These are phyloP conservation scores for Pseudomonodictys pantanalensis DNA, from an alignment of 495 filamentous ascomycete species.

Conservation along the genomic window DNA sequence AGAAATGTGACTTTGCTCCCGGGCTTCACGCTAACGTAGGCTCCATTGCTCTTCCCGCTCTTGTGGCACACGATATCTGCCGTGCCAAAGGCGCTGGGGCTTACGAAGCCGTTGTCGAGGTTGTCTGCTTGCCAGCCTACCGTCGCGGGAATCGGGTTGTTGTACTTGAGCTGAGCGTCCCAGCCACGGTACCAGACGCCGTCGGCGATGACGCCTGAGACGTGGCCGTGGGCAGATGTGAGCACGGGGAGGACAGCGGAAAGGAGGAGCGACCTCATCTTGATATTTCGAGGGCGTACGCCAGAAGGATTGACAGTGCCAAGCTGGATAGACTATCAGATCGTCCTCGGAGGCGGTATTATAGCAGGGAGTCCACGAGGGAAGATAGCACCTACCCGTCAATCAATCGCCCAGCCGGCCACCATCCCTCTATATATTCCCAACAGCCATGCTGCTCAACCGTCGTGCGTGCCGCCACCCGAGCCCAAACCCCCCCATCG, in stretches of 20 bases:
- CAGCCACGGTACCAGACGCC: conserved; percentile 47
- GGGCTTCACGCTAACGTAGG: conserved; percentile 46
- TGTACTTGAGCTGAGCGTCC: conserved; percentile 45
- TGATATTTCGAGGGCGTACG: neutral
- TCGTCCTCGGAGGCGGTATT: too few species aligned
- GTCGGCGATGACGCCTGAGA: conserved; percentile 28
- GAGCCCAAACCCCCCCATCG: too few species aligned
- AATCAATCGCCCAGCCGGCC: too few species aligned
- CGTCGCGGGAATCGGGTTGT: conserved; percentile 42
- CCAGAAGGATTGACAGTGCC: too few species aligned
- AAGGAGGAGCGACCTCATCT: conserved; percentile 1
- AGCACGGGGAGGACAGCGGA: neutral
- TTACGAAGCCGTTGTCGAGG: conserved; percentile 60
- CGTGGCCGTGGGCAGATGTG: conserved; percentile 28
- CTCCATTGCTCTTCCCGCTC: conserved; percentile 50
- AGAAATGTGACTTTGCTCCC: conserved; percentile 44
- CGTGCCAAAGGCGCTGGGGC: conserved; percentile 45
- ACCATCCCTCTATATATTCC: too few species aligned
- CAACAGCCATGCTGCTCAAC: too few species aligned
- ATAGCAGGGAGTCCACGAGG: too few species aligned
- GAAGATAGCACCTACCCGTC: too few species aligned
- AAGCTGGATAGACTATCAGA: too few species aligned
- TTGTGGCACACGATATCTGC: conserved; percentile 55
- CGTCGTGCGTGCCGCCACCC: too few species aligned
- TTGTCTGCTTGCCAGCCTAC: conserved; percentile 56